phyloP scores from a whole-genome alignment of 139 green algal species.

The Pycnococcus provasolii region DNA sequence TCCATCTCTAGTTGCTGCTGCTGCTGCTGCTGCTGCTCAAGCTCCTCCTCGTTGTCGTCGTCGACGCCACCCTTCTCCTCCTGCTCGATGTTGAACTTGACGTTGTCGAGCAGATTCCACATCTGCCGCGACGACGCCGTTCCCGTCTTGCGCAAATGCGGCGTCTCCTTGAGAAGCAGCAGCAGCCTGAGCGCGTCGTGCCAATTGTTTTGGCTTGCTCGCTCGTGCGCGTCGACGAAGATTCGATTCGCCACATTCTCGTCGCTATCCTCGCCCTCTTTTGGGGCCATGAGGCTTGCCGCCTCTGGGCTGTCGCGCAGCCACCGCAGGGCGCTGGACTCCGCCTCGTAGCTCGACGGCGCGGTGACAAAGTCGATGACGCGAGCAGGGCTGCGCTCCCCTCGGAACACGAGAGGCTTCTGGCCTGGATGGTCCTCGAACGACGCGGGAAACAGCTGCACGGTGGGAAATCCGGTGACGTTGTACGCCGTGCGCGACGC shows the following conservation, averaged over 20 bases:
- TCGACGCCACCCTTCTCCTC: no score
- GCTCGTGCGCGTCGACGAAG: neutral
- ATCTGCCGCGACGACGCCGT: constrained; percentile 1
- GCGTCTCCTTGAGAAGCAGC: neutral
- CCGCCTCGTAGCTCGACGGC: neutral
- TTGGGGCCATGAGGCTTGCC: no score
- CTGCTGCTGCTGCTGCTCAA: no score
- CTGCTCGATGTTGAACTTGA: constrained; percentile 17
- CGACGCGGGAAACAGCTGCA: constrained; percentile 1
- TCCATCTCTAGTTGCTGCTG: no score
- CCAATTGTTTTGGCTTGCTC: neutral
- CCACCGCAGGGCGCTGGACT: neutral
- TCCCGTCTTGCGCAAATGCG: constrained; percentile 1
- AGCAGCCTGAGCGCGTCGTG: constrained; percentile 4
- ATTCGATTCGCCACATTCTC: neutral
- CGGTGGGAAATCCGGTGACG: constrained; percentile 9
- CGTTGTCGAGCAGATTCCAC: constrained; percentile 25
- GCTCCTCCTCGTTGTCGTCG: no score
- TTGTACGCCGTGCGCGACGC: neutral
- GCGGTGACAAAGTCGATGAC: constrained; percentile 10
- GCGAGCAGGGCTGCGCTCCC: neutral
- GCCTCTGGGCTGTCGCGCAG: no score
- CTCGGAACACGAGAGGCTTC: neutral
- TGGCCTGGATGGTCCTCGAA: neutral
- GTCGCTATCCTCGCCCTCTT: neutral